Conservation (phyloP, 2,329 filamentous ascomycete species). For the Penicillium sp. region DNA sequence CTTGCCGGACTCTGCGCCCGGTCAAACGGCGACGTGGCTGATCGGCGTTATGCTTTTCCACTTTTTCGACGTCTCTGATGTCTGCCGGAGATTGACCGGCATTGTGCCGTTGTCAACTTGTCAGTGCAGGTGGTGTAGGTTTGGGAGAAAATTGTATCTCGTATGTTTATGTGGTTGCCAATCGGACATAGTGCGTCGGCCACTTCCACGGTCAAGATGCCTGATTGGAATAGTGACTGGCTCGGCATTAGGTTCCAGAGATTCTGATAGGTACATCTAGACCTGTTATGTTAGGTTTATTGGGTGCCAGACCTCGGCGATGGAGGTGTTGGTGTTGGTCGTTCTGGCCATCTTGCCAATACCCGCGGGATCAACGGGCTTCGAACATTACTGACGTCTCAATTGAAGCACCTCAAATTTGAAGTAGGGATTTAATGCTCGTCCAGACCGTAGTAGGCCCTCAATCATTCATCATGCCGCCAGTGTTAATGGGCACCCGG, state of each 20-base stretch:
- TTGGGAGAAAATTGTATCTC: not conserved
- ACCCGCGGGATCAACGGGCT: too few relatives aligned
- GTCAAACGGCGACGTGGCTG: not conserved
- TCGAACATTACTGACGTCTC: not conserved
- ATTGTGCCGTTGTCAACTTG: not conserved
- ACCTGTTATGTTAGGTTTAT: too few relatives aligned
- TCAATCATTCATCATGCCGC: too few relatives aligned
- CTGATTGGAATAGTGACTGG: not conserved
- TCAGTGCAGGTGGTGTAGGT: not conserved
- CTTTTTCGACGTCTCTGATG: not conserved
- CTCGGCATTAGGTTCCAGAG: not conserved
- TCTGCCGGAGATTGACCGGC: not conserved
- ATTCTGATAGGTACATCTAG: not conserved
- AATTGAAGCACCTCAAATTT: not conserved
- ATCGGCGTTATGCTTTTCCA: not conserved
- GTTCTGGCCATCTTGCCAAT: not conserved
- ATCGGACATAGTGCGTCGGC: not conserved
- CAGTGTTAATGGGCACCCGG: too few relatives aligned
- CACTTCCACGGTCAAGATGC: not conserved
- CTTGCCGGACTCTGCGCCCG: constrained; percentile 18
- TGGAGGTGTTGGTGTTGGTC: not conserved
- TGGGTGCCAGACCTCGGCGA: not conserved
- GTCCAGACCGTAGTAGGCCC: too few relatives aligned
- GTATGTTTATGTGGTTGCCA: not conserved
- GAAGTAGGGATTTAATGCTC: too few relatives aligned